Evolutionary conservation across 2,329 filamentous ascomycete genomes (phyloP), one percentile per base, ranked within the genome.

Genomic region (Microthyrium microscopicum): DNA sequence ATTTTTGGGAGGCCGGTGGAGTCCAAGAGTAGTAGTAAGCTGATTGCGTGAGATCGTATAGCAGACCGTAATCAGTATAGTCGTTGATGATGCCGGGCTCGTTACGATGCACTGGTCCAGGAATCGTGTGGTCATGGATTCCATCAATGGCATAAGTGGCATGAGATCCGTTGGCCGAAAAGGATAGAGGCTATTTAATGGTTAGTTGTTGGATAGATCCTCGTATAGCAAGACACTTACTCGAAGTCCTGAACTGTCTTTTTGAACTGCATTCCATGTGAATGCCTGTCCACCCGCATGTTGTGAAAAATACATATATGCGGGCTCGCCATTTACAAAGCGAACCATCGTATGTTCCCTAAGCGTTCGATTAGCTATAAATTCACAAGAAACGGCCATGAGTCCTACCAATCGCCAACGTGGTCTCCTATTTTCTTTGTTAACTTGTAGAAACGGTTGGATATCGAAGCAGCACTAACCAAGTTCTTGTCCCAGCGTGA

Each of bases 321-420:
- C 49, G 1, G 73, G 73, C 2, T 44, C 40, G 7, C 67, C 67
- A 34, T 73, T 57, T 12, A 56, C 33, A 49, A 79, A 79, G 8
- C 73, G 70, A 20, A 79, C 57, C 70, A 75, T 74, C 35, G 66
- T 72, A 48, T 77, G 71, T 46, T 77, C 72, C 70, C 64, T 66
- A 26, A 29, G 24, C 12, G 15, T 17, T 29, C 26, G 18, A 7
- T 22, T 15, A 13, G 9, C 17, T 13, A 9, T 24, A 15, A 15
- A 9, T n/a, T 15, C 19, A 13, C 31, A 26, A 4, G 20, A 24
- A 11, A 17, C 4, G 11, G 13, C 4, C 5, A 17, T 20, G 32
- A 33, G n/a, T n/a, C n/a, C 35, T 50, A 62, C 62, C 69, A 73
- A 45, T 74, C 70, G 6, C 73, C 73, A 20, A 78, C 65, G 46